Evolutionary conservation across 179 eudicot species (phyloP), one percentile per base, ranked within the genome.

Genomic region (Spergularia azorica): DNA sequence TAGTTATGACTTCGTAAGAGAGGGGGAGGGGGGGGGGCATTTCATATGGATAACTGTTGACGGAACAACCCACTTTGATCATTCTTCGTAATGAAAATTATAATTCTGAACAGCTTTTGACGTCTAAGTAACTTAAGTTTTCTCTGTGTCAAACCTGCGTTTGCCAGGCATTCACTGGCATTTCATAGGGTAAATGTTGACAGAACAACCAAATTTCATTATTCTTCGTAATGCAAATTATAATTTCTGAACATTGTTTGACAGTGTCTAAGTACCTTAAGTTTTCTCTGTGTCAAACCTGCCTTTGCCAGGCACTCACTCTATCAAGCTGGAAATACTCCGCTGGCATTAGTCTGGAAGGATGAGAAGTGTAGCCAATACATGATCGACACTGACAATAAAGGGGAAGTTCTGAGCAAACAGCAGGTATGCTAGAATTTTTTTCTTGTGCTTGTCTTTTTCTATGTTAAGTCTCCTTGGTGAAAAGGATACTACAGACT

Each of bases 261-360:
- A 61, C 9, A 32, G 57, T 48, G 57, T 68, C 50, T 5, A 51
- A 65, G 71, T 32, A 46, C 9, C 32, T 67, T 3, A 67, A 7
- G 50, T 52, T 26, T 38, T 65, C 6, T 65, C 43, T 8, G 50
- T 21, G 38, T 21, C 12, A 51, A 70, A 39, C 46, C 9, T 67
- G 50, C 74, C 63, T 54, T 56, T 71, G 63, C 26, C 76, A 95
- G 98, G 89, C 91, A 95, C 84, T 91, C 99, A 78, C 97, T 91
- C 75, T 95, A 95, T 89, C 92, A 95, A 83, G 75, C 91, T 41
- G 99, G 99, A 59, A 95, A 93, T 86, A 95, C 99, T 55, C 99
- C 99, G 26, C 74, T 93, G 86, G 85, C 87, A 6, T 80, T 95
- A 73, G 97, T 95, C 43, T 95, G 99, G 99, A 95, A 95, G 89